Percentiles rank a stretch among this genome's conserved stretches.
phyloP scores from a whole-genome alignment of 164 flowering plant genomes.

The Sextonia rubra region DNA sequence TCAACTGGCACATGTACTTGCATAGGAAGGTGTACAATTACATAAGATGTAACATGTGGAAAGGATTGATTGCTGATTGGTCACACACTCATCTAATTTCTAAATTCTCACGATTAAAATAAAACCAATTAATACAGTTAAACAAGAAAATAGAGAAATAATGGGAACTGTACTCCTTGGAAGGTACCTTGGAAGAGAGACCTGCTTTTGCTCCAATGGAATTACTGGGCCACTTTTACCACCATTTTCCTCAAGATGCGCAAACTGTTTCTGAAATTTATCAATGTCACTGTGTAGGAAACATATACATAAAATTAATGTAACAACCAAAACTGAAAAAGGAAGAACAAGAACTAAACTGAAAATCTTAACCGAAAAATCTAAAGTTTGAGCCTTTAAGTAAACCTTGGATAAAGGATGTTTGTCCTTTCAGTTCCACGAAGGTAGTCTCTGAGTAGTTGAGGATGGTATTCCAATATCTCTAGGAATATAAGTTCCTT shows the following conservation, averaged over 20 bases:
- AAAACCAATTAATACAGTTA: too few species aligned
- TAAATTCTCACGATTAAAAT: too few species aligned
- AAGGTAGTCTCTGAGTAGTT: constrained; percentile 65
- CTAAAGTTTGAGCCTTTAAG: not conserved
- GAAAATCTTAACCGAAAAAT: too few species aligned
- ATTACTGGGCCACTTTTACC: constrained; percentile 69
- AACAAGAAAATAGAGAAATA: too few species aligned
- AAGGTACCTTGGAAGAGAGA: constrained; percentile 77
- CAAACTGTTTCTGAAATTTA: constrained; percentile 80
- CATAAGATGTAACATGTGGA: too few species aligned
- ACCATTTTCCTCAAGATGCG: constrained; percentile 79
- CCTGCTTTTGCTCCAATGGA: constrained; percentile 80
- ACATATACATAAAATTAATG: constrained; percentile 3
- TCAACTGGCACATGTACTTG: too few species aligned
- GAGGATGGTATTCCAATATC: constrained; percentile 88
- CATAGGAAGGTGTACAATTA: too few species aligned
- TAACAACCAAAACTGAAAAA: constrained; percentile 1
- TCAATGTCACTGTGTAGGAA: constrained; percentile 63
- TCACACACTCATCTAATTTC: too few species aligned
- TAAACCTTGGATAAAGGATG: constrained; percentile 88
- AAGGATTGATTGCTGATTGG: too few species aligned
- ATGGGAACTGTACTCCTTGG: too few species aligned
- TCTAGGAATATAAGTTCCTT: constrained; percentile 78
- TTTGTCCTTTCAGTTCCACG: constrained; percentile 77
- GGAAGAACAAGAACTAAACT: too few species aligned